A percentile compares a stretch with the other conserved stretches of the same genome.
phyloP scores from a whole-genome alignment of 2,329 filamentous ascomycete species.

The Arthroderma sp. region DNA sequence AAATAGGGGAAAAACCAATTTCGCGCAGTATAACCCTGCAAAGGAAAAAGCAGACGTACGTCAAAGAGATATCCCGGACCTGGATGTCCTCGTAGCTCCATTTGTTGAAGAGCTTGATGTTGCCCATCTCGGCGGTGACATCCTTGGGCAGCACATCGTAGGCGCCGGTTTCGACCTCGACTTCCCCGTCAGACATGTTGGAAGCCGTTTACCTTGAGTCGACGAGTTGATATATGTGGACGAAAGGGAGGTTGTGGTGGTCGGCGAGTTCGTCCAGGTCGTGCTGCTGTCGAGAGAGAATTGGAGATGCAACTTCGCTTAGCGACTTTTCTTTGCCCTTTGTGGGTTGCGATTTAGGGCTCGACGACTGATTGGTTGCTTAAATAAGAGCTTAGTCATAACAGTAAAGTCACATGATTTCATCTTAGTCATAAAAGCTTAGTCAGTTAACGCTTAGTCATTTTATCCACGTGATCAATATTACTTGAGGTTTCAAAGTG shows the following conservation, averaged over 20 bases:
- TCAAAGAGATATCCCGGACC: slow-evolving; percentile 98
- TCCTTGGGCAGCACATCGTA: slow-evolving; percentile 86
- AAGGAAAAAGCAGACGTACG: slow-evolving; percentile 53
- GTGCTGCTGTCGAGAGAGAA: slow-evolving; percentile 25
- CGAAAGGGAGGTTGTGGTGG: slow-evolving; percentile 21
- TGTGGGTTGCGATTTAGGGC: slow-evolving; percentile 30
- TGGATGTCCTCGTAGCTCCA: slow-evolving; percentile 98
- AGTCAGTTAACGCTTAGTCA: neutral
- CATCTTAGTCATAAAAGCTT: neutral
- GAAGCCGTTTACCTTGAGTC: slow-evolving; percentile 30
- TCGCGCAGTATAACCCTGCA: neutral
- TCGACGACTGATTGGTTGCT: slow-evolving; percentile 20
- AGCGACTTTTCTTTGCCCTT: slow-evolving; percentile 19
- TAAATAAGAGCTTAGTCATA: neutral
- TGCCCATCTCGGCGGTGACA: slow-evolving; percentile 75
- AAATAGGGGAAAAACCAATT: neutral
- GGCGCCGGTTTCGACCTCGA: slow-evolving; percentile 58
- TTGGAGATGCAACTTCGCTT: slow-evolving; percentile 34
- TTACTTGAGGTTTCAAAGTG: neutral
- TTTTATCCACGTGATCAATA: neutral
- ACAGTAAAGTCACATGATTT: slow-evolving; percentile 2
- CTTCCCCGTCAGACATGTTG: slow-evolving; percentile 94
- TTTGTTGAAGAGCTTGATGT: slow-evolving; percentile 96
- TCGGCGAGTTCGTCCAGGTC: slow-evolving; percentile 24
- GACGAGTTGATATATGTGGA: slow-evolving; percentile 27